These are phyloP conservation scores for Syzygium jambos DNA, from an alignment of 345 rosid genomes.

Conservation along the genomic window DNA sequence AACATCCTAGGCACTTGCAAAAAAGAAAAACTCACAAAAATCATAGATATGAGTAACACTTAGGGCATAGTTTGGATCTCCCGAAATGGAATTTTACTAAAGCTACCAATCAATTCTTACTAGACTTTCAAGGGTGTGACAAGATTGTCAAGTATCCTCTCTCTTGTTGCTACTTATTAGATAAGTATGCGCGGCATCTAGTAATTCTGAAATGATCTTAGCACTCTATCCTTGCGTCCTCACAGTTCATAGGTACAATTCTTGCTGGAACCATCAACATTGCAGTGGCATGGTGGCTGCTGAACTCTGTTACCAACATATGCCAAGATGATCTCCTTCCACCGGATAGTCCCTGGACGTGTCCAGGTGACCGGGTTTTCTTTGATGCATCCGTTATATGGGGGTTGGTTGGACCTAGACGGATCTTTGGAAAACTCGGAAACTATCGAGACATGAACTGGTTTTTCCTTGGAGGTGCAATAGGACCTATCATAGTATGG, in stretches of 20 bases:
- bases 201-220: background rate
- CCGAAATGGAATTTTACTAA: background rate
- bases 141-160: background rate
- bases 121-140: background rate
- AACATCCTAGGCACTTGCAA: background rate
- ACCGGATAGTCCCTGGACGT: slow-evolving; percentile 80
- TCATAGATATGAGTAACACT: background rate
- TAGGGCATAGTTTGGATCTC: background rate
- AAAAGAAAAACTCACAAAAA: background rate
- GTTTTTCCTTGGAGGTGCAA: slow-evolving; percentile 78
- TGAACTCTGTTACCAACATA: slow-evolving; percentile 57
- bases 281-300: slow-evolving; percentile 81
- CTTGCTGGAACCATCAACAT: slow-evolving; percentile 81
- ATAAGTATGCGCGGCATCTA: background rate
- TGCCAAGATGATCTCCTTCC: slow-evolving; percentile 78
- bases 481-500: slow-evolving; percentile 74
- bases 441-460: slow-evolving; percentile 71
- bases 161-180: background rate
- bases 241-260: slow-evolving; percentile 72
- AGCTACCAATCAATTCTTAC: background rate
- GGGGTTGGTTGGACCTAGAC: slow-evolving; percentile 81
- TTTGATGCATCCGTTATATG: slow-evolving; percentile 89
- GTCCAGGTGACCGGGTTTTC: slow-evolving; percentile 80
- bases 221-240: background rate
- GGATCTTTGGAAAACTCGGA: slow-evolving; percentile 67